Percentiles rank a stretch among this genome's conserved stretches.
phyloP scores from a whole-genome alignment of 2,329 filamentous ascomycete genomes.

The Aspergillus ibericus region DNA sequence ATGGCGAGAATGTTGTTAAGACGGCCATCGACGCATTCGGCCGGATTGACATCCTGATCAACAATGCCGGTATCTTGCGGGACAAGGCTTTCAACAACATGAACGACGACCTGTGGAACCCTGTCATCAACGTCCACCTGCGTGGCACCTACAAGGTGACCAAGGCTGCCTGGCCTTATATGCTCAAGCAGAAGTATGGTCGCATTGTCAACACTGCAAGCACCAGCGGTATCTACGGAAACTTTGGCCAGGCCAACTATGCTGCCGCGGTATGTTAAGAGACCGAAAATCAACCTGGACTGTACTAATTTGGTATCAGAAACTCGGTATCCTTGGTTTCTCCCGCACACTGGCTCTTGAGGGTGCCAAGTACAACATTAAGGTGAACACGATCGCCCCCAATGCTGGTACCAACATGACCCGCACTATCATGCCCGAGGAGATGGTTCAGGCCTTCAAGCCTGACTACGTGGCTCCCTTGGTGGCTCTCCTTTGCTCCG shows the following conservation, averaged over 20 bases:
- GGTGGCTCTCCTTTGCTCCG: slow-evolving; percentile 80
- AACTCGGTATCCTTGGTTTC: slow-evolving; percentile 91
- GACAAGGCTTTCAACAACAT: slow-evolving; percentile 99
- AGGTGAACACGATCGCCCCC: slow-evolving; percentile 95
- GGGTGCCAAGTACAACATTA: slow-evolving; percentile 96
- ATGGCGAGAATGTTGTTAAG: slow-evolving; percentile 89
- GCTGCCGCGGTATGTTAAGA: slow-evolving; percentile 69
- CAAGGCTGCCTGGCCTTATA: slow-evolving; percentile 96
- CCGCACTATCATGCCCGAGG: slow-evolving; percentile 87
- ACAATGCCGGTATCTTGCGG: slow-evolving; percentile 96
- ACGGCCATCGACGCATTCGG: slow-evolving; percentile 90
- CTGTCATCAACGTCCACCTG: slow-evolving; percentile 88
- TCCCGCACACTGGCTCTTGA: slow-evolving; percentile 90
- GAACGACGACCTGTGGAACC: slow-evolving; percentile 90
- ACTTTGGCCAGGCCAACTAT: slow-evolving; percentile 99
- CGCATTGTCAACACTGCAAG: slow-evolving; percentile 96
- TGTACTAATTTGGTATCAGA: slow-evolving; percentile 49
- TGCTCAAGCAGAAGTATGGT: slow-evolving; percentile 98
- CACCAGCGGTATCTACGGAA: slow-evolving; percentile 96
- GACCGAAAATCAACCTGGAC: not conserved
- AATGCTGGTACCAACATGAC: slow-evolving; percentile 98
- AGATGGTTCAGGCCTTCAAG: slow-evolving; percentile 98
- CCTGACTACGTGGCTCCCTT: slow-evolving; percentile 96
- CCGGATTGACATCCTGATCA: slow-evolving; percentile 90
- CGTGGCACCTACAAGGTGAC: slow-evolving; percentile 94